Percentiles rank a stretch among this genome's conserved stretches.
phyloP scores from a whole-genome alignment of 768 basidiomycete genomes.

The Leccinum imitatum region DNA sequence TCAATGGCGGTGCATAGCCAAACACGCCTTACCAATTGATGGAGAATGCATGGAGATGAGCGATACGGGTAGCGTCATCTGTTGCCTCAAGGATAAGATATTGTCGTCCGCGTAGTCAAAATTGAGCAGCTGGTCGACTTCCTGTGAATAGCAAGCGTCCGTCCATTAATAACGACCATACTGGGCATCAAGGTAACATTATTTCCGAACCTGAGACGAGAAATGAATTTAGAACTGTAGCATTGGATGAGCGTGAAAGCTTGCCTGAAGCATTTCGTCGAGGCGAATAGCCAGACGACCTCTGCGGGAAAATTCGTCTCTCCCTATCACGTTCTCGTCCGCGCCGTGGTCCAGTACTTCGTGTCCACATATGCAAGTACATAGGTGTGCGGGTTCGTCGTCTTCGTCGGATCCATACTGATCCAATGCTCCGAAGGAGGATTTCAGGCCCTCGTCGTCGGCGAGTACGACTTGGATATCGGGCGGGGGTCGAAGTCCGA shows the following conservation, averaged over 20 bases:
- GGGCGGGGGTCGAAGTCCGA: slow-evolving; percentile 66
- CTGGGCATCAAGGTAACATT: slow-evolving; percentile 9
- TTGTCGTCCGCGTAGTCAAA: slow-evolving; percentile 75
- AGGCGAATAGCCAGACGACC: slow-evolving; percentile 74
- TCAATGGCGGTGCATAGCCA: background rate
- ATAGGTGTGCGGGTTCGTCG: slow-evolving; percentile 53
- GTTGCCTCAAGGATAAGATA: slow-evolving; percentile 65
- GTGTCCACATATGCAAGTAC: slow-evolving; percentile 71
- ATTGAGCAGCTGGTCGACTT: slow-evolving; percentile 72
- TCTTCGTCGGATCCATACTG: slow-evolving; percentile 76
- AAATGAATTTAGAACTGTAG: slow-evolving; percentile 16
- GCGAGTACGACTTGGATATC: slow-evolving; percentile 60
- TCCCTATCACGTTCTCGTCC: slow-evolving; percentile 52
- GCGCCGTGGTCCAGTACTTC: slow-evolving; percentile 65
- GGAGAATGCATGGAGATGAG: slow-evolving; percentile 50
- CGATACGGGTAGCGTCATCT: slow-evolving; percentile 59
- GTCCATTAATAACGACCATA: slow-evolving; percentile 17
- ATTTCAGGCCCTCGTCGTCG: slow-evolving; percentile 39
- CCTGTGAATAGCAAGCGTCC: slow-evolving; percentile 44
- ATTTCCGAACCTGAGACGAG: slow-evolving; percentile 24
- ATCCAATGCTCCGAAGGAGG: slow-evolving; percentile 52
- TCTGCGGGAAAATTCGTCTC: slow-evolving; percentile 68
- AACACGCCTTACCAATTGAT: slow-evolving; percentile 48
- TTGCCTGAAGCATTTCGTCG: slow-evolving; percentile 80
- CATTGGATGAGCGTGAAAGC: slow-evolving; percentile 5